Conservation (phyloP, 139 green algal species). For the Tetraselmis striata region DNA sequence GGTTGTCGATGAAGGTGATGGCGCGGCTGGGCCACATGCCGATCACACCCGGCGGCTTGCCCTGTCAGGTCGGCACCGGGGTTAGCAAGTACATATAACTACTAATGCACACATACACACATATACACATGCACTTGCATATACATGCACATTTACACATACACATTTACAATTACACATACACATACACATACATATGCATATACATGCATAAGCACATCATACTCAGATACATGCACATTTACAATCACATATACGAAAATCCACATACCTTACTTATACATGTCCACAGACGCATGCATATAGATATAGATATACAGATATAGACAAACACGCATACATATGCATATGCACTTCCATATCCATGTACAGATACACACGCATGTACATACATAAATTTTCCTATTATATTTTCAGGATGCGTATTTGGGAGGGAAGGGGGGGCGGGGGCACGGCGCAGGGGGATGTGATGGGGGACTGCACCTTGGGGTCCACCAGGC, state of each 20-base stretch:
- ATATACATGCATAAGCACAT: not conserved
- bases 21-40: conserved; percentile 88
- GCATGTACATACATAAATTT: not conserved
- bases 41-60: conserved; percentile 69
- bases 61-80: too few species aligned
- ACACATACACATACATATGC: not conserved
- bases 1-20: conserved; percentile 97
- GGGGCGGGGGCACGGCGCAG: too few species aligned
- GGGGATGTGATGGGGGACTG: too few species aligned
- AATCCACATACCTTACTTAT: not conserved
- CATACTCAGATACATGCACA: not conserved
- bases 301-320: not conserved
- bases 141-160: not conserved
- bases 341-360: not conserved
- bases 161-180: not conserved
- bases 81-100: not conserved
- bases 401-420: too few species aligned
- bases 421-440: too few species aligned
- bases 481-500: conserved; percentile 68
- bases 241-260: not conserved
- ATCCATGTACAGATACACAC: not conserved
- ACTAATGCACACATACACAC: not conserved
- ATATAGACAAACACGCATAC: not conserved
- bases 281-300: not conserved
- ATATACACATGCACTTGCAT: not conserved